Evolutionary conservation across 306 rosid genomes (phyloP), one percentile per base, ranked within the genome.

Genomic region (Dalbergia oliveri): DNA sequence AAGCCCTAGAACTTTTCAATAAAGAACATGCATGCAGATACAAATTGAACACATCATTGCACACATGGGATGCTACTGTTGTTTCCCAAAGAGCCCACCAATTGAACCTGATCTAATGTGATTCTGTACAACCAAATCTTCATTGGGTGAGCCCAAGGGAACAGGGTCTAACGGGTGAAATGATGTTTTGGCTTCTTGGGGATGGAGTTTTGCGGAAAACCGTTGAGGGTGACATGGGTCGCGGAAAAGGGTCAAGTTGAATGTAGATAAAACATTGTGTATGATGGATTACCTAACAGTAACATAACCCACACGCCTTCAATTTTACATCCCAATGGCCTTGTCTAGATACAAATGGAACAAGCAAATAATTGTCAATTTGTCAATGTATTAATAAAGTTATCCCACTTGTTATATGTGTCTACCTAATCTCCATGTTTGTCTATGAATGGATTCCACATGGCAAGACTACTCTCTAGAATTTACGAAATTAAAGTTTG

Each of bases 121-220:
- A 81, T 81, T 51, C 0, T 70, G 83, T 73, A 69, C 4, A 37
- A 70, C 44, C 23, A 75, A 54, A 69, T 63, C 34, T 75, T 56
- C 15, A 45, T 45, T 6, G 77, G 62, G 85, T 58, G 69, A 33
- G 43, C 75, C 72, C 56, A 85, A 72, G 83, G 80, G 86, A 74
- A 71, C 86, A 81, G 0, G 53, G 81, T 11, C 23, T 62, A 79
- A 81, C 70, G 87, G 83, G 72, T 53, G 75, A 79, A 63, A 81
- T 70, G 81, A 80, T 80, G 78, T 66, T 82, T 59, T 88, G 91
- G 85, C 85, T 76, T 81, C 58, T 89, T 87, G 93, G 90, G 62
- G 87, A 85, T 92, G 92, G 92, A 88, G 83, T 71, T 86, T 88
- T 85, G 90, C 72, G 60, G 74, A 79, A 72, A 88, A 87, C 83